Evolutionary conservation across 2,329 filamentous ascomycete species (phyloP).

Genomic region (Ophiostoma ips): DNA sequence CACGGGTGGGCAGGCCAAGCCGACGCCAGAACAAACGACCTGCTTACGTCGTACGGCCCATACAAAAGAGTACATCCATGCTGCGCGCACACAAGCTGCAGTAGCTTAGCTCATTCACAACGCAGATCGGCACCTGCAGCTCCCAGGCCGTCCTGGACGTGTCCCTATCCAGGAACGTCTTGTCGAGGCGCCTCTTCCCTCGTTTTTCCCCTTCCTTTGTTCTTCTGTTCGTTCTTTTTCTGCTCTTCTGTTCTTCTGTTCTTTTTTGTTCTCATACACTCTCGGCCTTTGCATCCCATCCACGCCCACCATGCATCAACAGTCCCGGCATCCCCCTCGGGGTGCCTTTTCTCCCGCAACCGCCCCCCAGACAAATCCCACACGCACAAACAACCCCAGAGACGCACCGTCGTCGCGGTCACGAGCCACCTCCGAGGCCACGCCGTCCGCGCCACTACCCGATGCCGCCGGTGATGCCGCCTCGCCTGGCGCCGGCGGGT

Average conservation of each 20-base stretch:
- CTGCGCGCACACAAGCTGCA: background rate
- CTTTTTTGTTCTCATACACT: no score
- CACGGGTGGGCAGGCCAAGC: constrained; percentile 8
- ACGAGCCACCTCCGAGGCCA: constrained; percentile 30
- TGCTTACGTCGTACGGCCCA: background rate
- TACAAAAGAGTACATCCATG: background rate
- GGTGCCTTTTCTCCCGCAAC: constrained; percentile 54
- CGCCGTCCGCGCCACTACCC: constrained; percentile 17
- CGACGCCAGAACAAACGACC: constrained; percentile 4
- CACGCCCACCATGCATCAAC: constrained; percentile 62
- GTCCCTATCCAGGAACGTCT: background rate
- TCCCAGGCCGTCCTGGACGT: background rate
- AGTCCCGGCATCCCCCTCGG: constrained; percentile 61
- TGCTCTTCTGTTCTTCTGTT: background rate
- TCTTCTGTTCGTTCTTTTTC: background rate
- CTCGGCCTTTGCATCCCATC: no score
- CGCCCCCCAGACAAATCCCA: constrained; percentile 57
- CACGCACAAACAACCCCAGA: constrained; percentile 60
- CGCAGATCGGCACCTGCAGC: background rate
- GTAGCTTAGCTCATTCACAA: background rate
- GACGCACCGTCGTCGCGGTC: constrained; percentile 23
- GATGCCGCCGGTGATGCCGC: constrained; percentile 19
- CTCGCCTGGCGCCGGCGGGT: constrained; percentile 32
- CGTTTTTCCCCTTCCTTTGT: no score
- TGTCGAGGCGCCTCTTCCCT: no score